Base-by-base conservation (phyloP, 2,329 filamentous ascomycete species). In the Cladophialophora bantiana region DNA sequence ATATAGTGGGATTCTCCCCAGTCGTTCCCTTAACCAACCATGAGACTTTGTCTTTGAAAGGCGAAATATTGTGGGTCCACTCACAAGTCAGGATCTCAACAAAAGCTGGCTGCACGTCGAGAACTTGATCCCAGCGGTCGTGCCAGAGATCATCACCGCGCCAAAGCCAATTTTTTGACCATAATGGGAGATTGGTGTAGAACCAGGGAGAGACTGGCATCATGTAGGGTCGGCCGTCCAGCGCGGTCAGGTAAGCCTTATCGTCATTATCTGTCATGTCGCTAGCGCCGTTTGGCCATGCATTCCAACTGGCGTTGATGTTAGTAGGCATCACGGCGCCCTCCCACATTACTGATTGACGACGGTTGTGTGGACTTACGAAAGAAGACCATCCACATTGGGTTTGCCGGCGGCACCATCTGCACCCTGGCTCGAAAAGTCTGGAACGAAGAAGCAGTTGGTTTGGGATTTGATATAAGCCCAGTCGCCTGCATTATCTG, bases 131-230 rank as follows among this genome's bases (percentile, higher is more conserved):
- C 59, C 59, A 61, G 34, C 59, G 59, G 4, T 61, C 15, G 31
- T 61, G 59, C 59, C 59, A 61, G 4, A 61, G 35, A 13, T 31
- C 32, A 45, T 61, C 59, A 2, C 59, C 59, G 7, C 59, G 59
- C 59, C 59, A 61, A 18, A 61, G 59, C 59, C 59, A 61, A 40
- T 61, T 61, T 45, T 61, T 61, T 13, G 59, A 61, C 59, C 59
- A 61, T 36, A 38, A 26, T 4, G 59, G 59, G 5, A 61, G 59
- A 32, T 61, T 54, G 7, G 59, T 61, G 15, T 61, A 61, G 48
- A 61, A 61, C 59, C 59, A 61, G 10, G 59, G 59, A 10, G 59
- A 61, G 32, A 61, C 59, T n/a, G 59, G 59, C 59, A 61, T 61
- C 34, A 61, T 54, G 26, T 53, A 61, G 34, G 59, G 59, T 35